Evolutionary conservation across 345 rosid species (phyloP), one percentile per base, ranked within the genome.

Genomic region (Bruguiera sexangula): DNA sequence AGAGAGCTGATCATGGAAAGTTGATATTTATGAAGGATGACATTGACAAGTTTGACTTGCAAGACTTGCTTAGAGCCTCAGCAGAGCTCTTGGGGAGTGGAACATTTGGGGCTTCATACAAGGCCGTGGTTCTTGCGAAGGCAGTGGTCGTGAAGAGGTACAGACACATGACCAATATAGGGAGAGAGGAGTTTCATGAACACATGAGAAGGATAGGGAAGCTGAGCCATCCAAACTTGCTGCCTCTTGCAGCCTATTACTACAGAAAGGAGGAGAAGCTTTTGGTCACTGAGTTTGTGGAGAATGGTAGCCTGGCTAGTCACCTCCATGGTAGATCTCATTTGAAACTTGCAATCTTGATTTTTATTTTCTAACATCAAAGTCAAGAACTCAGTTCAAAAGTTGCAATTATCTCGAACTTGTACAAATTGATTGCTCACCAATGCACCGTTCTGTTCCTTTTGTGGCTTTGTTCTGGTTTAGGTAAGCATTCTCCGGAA

Each of bases 71-170:
- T 6, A 84, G 73, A 75, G 87, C 92, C 2, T 87, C 96, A 1
- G 96, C 96, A 7, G 92, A 90, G 73, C 90, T 90, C 36, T 70
- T 90, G 71, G 96, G 96, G 36, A 90, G 96, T 68, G 96, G 94
- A 61, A 87, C 87, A 32, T 90, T 87, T 61, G 94, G 96, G 31
- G 82, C 92, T 65, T 88, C 96, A 3, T 90, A 87, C 60, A 90
- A 90, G 71, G 88, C 96, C 8, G 80, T 85, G 32, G 32, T 39
- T 60, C 58, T 51, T 2, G 87, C 84, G 6, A 66, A 67, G 52
- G 63, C 79, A 1, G n/a, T 85, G 59, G 96, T 90, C 52, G 96
- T 88, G 61, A 90, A 90, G 86, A 83, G 92, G 83, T 90, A 88
- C 59, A 84, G 87, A 69, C 88, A 87, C 63, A 90, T 90, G 96